Percentiles rank a stretch among this genome's conserved stretches.
phyloP scores from a whole-genome alignment of 2,329 filamentous ascomycete species.

The Aspergillus puulaauensis region DNA sequence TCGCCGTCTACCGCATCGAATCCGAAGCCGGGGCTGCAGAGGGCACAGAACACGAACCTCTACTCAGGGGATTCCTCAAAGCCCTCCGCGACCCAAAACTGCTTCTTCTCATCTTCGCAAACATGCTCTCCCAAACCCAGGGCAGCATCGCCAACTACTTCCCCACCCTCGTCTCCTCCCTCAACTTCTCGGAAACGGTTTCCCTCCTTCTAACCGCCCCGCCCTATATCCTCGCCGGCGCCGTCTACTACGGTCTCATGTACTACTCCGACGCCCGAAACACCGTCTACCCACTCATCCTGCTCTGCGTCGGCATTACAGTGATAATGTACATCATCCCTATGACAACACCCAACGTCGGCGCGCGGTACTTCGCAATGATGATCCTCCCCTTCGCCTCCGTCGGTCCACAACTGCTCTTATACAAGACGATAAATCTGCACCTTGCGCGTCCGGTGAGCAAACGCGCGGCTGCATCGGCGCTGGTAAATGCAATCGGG shows the following conservation, averaged over 20 bases:
- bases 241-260: constrained; percentile 36
- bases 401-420: constrained; percentile 42
- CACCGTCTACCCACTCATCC: constrained; percentile 33
- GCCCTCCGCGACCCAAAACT: constrained; percentile 40
- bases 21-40: constrained; percentile 42
- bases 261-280: constrained; percentile 42
- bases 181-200: constrained; percentile 32
- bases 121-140: constrained; percentile 41
- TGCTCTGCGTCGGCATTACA: constrained; percentile 35
- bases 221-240: constrained; percentile 45
- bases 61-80: constrained; percentile 22
- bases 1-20: constrained; percentile 28
- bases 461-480: constrained; percentile 44
- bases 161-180: constrained; percentile 23
- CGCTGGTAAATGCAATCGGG: constrained; percentile 39
- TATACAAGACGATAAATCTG: constrained; percentile 45
- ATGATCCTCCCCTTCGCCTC: constrained; percentile 43
- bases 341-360: constrained; percentile 37
- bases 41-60: constrained; percentile 34
- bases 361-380: constrained; percentile 45
- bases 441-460: constrained; percentile 43
- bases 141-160: constrained; percentile 32
- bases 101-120: constrained; percentile 39
- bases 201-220: constrained; percentile 50
- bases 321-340: constrained; percentile 41